A percentile compares a stretch with the other conserved stretches of the same genome.
Conservation (phyloP, 2,329 filamentous ascomycete genomes). For the Huntiella abstrusa region DNA sequence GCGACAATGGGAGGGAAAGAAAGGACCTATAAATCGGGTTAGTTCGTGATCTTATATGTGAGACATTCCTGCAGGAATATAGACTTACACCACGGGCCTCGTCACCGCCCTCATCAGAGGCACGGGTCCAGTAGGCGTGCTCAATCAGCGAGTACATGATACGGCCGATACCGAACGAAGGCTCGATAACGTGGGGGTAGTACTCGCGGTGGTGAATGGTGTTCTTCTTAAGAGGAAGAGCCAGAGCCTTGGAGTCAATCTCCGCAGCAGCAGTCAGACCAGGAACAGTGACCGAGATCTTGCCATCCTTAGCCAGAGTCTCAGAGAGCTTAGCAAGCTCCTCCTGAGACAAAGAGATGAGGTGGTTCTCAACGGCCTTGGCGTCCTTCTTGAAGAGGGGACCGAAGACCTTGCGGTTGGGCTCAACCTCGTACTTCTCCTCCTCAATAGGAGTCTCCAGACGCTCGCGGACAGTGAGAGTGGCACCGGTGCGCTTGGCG, state of each 20-base stretch:
- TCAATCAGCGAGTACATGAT: conserved; percentile 83
- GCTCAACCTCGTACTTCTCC: conserved; percentile 72
- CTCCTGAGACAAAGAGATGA: conserved; percentile 60
- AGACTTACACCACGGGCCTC: conserved; percentile 68
- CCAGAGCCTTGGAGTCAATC: conserved; percentile 59
- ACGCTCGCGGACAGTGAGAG: conserved; percentile 68
- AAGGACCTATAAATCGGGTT: conserved; percentile 18
- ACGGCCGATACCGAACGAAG: conserved; percentile 81
- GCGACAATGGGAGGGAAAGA: conserved; percentile 39
- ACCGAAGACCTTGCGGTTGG: conserved; percentile 92
- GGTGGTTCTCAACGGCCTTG: conserved; percentile 63
- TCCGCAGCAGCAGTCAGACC: conserved; percentile 50
- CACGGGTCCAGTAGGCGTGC: conserved; percentile 85
- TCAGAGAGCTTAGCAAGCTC: conserved; percentile 63
- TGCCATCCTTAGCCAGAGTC: conserved; percentile 53
- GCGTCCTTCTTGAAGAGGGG: conserved; percentile 90
- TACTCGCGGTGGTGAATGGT: conserved; percentile 76
- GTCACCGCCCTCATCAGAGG: conserved; percentile 46
- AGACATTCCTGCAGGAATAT: background rate
- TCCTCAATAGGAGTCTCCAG: conserved; percentile 59
- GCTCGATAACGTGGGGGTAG: conserved; percentile 82
- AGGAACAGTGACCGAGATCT: conserved; percentile 58
- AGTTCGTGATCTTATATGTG: background rate
- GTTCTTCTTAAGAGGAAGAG: conserved; percentile 66
- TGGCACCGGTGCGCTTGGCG: conserved; percentile 75